Percentiles rank a stretch among this genome's conserved stretches.
Conservation (phyloP, 2,329 filamentous ascomycete genomes). For the Xylariaceae sp. region DNA sequence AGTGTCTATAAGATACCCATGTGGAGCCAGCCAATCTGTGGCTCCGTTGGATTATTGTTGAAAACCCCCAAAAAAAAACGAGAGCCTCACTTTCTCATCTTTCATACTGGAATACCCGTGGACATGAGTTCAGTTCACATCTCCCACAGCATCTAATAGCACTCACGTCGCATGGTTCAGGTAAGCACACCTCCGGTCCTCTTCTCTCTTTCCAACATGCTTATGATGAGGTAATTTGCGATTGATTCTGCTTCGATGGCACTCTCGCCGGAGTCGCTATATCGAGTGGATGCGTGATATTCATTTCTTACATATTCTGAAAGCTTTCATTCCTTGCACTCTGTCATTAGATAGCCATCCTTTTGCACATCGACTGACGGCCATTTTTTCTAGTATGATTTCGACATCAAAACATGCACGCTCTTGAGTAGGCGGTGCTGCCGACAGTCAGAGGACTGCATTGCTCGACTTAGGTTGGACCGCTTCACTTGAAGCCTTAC, state of each 20-base stretch:
- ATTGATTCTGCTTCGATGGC: slow-evolving; percentile 84
- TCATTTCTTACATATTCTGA: slow-evolving; percentile 99
- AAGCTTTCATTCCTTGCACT: slow-evolving; percentile 22
- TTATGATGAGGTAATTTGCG: slow-evolving; percentile 98
- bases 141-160: no score
- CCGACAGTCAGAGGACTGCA: no score
- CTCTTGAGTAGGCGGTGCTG: no score
- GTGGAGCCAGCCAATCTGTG: no score
- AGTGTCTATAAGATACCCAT: not conserved
- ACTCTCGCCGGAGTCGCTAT: slow-evolving; percentile 88
- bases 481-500: no score
- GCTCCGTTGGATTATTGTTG: no score
- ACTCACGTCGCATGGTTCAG: not conserved
- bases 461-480: no score
- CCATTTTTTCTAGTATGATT: not conserved
- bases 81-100: no score
- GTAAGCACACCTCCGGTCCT: not conserved
- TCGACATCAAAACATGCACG: no score
- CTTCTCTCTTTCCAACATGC: slow-evolving; percentile 19
- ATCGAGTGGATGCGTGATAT: slow-evolving; percentile 79
- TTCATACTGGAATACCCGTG: no score
- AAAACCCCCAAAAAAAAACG: no score
- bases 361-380: slow-evolving; percentile 10
- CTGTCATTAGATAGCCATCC: not conserved
- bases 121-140: no score